phyloP scores from a whole-genome alignment of 805 yeast genomes.

The Brettanomyces nanus region DNA sequence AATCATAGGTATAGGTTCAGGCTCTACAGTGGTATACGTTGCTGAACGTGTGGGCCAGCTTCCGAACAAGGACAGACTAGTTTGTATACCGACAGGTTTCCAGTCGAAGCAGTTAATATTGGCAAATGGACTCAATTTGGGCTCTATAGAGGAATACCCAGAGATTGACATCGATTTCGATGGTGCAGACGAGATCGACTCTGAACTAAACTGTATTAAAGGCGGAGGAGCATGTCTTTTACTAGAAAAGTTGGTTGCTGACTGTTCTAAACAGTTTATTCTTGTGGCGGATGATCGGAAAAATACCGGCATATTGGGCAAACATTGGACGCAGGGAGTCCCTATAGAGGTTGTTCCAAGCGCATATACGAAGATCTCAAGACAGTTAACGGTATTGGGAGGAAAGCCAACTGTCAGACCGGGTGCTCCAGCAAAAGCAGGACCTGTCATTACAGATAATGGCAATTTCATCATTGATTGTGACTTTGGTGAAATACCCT shows the following conservation, averaged over 20 bases:
- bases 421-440: conserved; percentile 91
- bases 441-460: conserved; percentile 94
- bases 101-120: conserved; percentile 84
- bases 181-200: conserved; percentile 97
- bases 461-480: conserved; percentile 91
- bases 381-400: conserved; percentile 55
- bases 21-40: conserved; percentile 94
- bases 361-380: conserved; percentile 68
- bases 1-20: conserved; percentile 91
- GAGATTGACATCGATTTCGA: conserved; percentile 89
- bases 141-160: conserved; percentile 77
- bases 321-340: conserved; percentile 80
- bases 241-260: conserved; percentile 92
- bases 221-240: conserved; percentile 99
- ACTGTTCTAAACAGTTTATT: conserved; percentile 65
- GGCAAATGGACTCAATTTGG: conserved; percentile 70
- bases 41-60: conserved; percentile 88
- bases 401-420: conserved; percentile 66
- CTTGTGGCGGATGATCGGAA: conserved; percentile 92
- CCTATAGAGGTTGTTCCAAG: conserved; percentile 94
- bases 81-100: conserved; percentile 94
- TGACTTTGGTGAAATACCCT: conserved; percentile 72
- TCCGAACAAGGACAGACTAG: conserved; percentile 41
- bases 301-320: conserved; percentile 65
- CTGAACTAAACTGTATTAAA: conserved; percentile 74